Base-by-base conservation (phyloP, 108 stramenopile species). In the Cyclotella sp. region DNA sequence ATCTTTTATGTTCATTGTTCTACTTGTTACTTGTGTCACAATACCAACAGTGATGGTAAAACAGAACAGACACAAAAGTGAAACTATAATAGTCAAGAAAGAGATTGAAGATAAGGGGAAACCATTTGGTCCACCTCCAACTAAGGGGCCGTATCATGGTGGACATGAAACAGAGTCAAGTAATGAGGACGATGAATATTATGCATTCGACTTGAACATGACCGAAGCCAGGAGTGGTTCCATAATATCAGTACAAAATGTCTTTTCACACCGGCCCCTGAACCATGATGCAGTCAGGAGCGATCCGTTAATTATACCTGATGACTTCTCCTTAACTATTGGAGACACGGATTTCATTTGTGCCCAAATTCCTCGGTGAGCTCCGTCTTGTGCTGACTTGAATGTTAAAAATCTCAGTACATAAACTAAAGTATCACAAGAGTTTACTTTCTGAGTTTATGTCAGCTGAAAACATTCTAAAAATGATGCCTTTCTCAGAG, bases 291-390 rank as follows among this genome's bases (percentile, higher is more conserved):
- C 60, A 39, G 13, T 13, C 1, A 21, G 15, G 15, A n/a, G 29
- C 30, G 34, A 15, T 30, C 29, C 13, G 3, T 4, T 24, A 15
- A 34, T 61, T 14, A 2, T 39, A 3, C 60, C 60, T 6, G 60
- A 61, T 39, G 60, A 39, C 34, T 61, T 61, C 60, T 34, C 60
- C 15, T 39, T 61, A 39, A 61, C 29, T 0, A 39, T 61, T 61
- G 60, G 34, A 39, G 60, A 2, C 13, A 30, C 34, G 34, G 19
- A 30, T 2, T 61, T 39, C 14, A 39, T 19, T 13, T 61, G 60
- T 34, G 15, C 60, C 34, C 30, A 61, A 39, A 9, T 49, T 34
- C 34, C 34, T 6, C 34, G 34, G 4, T 34, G 34, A 34, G 4
- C 34, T 34, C 6, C 34, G 2, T 6, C 6, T 34, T 34, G 34